Conservation (phyloP, 1,139 yeast species). For the Lodderomyces theae region DNA sequence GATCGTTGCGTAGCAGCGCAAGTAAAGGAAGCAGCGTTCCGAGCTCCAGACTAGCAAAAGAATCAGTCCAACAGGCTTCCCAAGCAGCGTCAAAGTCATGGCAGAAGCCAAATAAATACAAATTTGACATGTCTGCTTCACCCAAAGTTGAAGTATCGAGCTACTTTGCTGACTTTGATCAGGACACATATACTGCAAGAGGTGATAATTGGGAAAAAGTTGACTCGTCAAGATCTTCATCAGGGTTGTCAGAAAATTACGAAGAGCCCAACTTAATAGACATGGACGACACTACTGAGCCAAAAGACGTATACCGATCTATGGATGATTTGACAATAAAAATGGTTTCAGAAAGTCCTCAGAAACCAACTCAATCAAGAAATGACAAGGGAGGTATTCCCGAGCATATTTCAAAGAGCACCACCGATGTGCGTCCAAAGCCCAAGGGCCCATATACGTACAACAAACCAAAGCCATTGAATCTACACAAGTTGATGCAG, state of each 20-base stretch:
- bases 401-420: conserved; percentile 13
- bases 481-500: conserved; percentile 23
- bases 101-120: conserved; percentile 25
- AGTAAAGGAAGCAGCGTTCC: conserved; percentile 10
- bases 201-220: conserved; percentile 28
- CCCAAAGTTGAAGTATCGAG: conserved; percentile 6
- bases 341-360: conserved; percentile 14
- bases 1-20: conserved; percentile 32
- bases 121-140: conserved; percentile 9
- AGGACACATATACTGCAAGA: conserved; percentile 21
- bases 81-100: conserved; percentile 50
- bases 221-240: conserved; percentile 17
- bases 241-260: conserved; percentile 13
- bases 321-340: conserved; percentile 21
- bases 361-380: neutral
- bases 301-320: conserved; percentile 10
- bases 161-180: conserved; percentile 47
- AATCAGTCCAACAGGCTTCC: conserved; percentile 26
- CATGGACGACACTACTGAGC: conserved; percentile 23
- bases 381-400: conserved; percentile 5
- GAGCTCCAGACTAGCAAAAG: conserved; percentile 8
- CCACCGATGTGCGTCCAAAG: conserved; percentile 10
- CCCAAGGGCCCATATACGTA: conserved; percentile 32
- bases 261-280: conserved; percentile 33
- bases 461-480: conserved; percentile 42